Base-by-base conservation (phyloP, 306 rosid genomes). In the Coriaria nepalensis region DNA sequence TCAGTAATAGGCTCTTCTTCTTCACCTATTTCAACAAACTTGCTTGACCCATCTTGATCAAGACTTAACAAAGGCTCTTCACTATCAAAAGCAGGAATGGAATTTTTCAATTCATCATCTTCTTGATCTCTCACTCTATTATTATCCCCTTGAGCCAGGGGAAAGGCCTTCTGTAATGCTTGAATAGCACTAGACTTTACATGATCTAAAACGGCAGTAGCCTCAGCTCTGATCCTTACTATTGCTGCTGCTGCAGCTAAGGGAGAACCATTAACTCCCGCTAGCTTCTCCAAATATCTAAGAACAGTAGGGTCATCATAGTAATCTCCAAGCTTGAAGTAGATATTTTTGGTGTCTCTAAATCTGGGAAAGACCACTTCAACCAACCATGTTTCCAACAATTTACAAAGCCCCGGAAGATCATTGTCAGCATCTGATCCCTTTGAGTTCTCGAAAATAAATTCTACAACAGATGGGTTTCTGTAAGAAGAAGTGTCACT, bases 171-270 rank as follows among this genome's bases (percentile, higher is more conserved):
- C 68, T 66, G 79, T 78, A 90, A 52, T 10, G 87, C 73, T 10
- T 81, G 80, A 65, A 90, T 57, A 52, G 83, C 95, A 58, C 85
- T 85, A 60, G 67, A 73, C 81, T 69, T 87, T 60, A 90, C 92
- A 54, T 81, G 86, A 63, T 72, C 90, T 62, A 90, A 80, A 62
- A 79, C 95, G 59, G 95, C 95, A 43, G 92, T 71, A 66, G 95
- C 98, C 75, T 79, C 98, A 33, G 98, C 86, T 38, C 98, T 92
- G 4, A 90, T 85, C 73, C 76, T 81, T 34, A 66, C 94, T 62
- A 90, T 85, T 52, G 98, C 95, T 57, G 98, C 95, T 33, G 98
- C 94, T 8, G 98, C 98, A 67, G 95, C 98, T 66, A 90, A 62
- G 29, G 98, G 98, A 43, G 95, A 85, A 64, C 75, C 82, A 37